Base-by-base conservation (phyloP, 1,139 yeast genomes). In the Candida tunisiensis region DNA sequence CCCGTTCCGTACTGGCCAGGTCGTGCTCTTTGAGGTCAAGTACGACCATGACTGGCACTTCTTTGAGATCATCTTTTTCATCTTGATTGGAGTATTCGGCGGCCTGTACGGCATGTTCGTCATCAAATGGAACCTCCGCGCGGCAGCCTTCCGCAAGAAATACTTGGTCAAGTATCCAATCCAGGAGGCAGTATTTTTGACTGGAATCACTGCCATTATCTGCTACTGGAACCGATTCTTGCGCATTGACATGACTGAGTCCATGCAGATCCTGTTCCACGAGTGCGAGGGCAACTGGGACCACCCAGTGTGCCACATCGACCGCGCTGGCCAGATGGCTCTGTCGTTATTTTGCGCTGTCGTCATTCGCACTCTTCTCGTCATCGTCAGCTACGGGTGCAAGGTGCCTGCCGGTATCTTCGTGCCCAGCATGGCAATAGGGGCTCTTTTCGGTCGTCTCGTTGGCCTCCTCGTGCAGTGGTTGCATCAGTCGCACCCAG, bases 401-500 rank as follows among this genome's bases (percentile, higher is more conserved):
- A 80, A 75, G 45, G 88, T 85, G 0, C 96, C 96, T 1, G 93
- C 94, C 2, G 96, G 95, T 13, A 83, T 85, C 8, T 85, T 85
- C 53, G 94, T 85, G 11, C 96, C 96, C 1, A 80, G 94, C 1
- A 77, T 85, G 91, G 94, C 95, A 0, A 79, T 88, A 2, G 96
- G 96, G 5, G 94, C 95, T 1, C 71, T 92, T 2, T 83, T 85
- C 57, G 95, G 95, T 3, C 62, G 96, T 32, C 73, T 91, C 0
- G 46, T 82, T 12, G 94, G 94, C 2, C 61, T 77, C 3, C 34
- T 75, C 10, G 71, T 78, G 12, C 78, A 85, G 40, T 42, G 57
- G 19, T 37, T 75, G 9, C 65, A 73, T 19, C 57, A 60, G 12
- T 32, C 47, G 43, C 25, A 57, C 33, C 60, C 65, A 0, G 52